Conservation (phyloP, 352 stramenopile species). For the Phytopythium litorale region DNA sequence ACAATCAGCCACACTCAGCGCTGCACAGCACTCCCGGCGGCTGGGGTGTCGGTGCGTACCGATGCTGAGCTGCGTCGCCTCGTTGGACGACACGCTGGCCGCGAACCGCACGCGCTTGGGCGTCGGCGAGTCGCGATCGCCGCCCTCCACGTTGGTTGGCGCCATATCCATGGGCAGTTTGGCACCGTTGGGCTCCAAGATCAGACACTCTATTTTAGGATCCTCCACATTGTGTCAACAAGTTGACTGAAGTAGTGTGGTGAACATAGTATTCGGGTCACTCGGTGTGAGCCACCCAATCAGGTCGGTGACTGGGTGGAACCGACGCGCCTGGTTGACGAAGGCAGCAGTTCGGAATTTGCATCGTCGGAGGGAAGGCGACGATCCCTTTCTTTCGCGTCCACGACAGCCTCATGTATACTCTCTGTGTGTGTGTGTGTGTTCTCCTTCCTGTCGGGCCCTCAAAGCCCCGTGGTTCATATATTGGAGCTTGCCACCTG, state of each 20-base stretch:
- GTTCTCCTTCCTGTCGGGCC: conserved; percentile 9
- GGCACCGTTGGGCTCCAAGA: not conserved
- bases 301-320: not conserved
- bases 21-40: not conserved
- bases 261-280: conserved; percentile 4
- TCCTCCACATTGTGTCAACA: not conserved
- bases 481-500: conserved; percentile 77
- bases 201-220: not conserved
- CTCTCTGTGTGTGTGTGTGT: not conserved
- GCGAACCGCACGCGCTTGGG: conserved; percentile 72
- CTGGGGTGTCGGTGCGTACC: conserved; percentile 17
- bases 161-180: not conserved
- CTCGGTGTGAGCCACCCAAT: conserved; percentile 21
- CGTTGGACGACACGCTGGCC: conserved; percentile 34
- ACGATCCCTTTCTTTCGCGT: too few species aligned
- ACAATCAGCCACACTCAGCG: not conserved
- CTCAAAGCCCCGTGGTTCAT: conserved; percentile 31
- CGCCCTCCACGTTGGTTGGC: not conserved
- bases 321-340: not conserved
- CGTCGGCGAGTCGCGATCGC: conserved; percentile 4
- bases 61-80: conserved; percentile 53
- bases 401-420: not conserved
- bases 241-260: not conserved
- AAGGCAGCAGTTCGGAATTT: conserved; percentile 24
- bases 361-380: not conserved